Evolutionary conservation across 768 basidiomycete species (phyloP).

Genomic region (Zangia roseola): DNA sequence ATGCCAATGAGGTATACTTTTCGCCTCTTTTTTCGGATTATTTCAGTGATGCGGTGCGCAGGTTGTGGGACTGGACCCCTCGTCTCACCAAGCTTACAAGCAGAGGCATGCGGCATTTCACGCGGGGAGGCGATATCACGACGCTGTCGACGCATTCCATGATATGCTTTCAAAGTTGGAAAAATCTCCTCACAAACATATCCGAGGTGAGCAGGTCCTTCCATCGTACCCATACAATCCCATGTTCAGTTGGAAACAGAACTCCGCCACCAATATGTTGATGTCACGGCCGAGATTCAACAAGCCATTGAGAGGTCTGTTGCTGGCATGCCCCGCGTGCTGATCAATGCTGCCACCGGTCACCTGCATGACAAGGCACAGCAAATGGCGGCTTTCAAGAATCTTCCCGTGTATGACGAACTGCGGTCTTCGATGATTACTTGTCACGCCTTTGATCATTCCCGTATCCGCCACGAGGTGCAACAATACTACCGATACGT

Average conservation of each 20-base stretch:
- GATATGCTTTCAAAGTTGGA: no score
- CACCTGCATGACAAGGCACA: not conserved
- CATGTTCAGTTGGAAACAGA: no score
- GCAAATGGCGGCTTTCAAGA: not conserved
- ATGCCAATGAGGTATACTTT: slow-evolving; percentile 3
- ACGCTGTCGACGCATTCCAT: no score
- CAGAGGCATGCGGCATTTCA: no score
- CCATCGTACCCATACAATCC: no score
- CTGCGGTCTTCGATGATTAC: slow-evolving; percentile 2
- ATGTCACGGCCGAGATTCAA: not conserved
- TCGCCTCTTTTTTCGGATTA: no score
- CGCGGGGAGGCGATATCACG: no score
- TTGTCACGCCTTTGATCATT: not conserved
- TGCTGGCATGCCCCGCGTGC: not conserved
- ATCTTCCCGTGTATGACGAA: not conserved
- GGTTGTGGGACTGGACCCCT: no score
- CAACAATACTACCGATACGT: not conserved
- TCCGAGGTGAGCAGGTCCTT: no score
- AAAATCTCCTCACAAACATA: no score
- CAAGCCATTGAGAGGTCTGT: not conserved
- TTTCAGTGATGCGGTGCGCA: no score
- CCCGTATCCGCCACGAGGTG: not conserved
- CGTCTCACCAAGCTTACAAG: no score
- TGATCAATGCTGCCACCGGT: not conserved
- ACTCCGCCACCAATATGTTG: not conserved